phyloP scores from a whole-genome alignment of 2,329 filamentous ascomycete genomes.

The Alternaria brassicicola region DNA sequence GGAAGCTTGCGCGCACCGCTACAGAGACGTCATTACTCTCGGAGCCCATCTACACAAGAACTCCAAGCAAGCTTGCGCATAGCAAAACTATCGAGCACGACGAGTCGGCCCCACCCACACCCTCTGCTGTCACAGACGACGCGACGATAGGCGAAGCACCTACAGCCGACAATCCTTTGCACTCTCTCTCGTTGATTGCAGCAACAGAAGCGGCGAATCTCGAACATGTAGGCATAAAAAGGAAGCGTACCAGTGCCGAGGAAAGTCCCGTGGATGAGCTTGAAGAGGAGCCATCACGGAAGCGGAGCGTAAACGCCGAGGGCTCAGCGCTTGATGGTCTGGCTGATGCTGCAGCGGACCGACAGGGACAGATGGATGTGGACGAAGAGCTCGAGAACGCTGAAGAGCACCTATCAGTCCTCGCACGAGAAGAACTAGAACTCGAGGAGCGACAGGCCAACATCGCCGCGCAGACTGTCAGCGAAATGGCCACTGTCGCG shows the following conservation, averaged over 20 bases:
- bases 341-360: constrained; percentile 37
- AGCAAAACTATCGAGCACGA: constrained; percentile 42
- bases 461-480: constrained; percentile 41
- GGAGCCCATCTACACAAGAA: constrained; percentile 42
- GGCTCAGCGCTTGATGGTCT: constrained; percentile 34
- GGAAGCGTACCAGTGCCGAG: constrained; percentile 53
- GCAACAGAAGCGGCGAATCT: constrained; percentile 41
- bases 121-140: constrained; percentile 28
- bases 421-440: constrained; percentile 42
- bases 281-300: constrained; percentile 46
- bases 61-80: constrained; percentile 47
- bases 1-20: constrained; percentile 57
- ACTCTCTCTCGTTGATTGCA: constrained; percentile 41
- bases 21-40: constrained; percentile 44
- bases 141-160: constrained; percentile 19
- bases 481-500: constrained; percentile 43
- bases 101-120: constrained; percentile 37
- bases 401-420: constrained; percentile 40
- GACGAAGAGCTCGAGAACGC: constrained; percentile 62
- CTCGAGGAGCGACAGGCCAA: constrained; percentile 45
- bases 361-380: constrained; percentile 35
- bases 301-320: constrained; percentile 42
- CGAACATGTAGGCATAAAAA: constrained; percentile 48
- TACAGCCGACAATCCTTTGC: constrained; percentile 33
- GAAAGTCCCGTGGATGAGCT: constrained; percentile 48